Conservation (phyloP, 164 flowering plant species). For the Nymphaea thermarum region DNA sequence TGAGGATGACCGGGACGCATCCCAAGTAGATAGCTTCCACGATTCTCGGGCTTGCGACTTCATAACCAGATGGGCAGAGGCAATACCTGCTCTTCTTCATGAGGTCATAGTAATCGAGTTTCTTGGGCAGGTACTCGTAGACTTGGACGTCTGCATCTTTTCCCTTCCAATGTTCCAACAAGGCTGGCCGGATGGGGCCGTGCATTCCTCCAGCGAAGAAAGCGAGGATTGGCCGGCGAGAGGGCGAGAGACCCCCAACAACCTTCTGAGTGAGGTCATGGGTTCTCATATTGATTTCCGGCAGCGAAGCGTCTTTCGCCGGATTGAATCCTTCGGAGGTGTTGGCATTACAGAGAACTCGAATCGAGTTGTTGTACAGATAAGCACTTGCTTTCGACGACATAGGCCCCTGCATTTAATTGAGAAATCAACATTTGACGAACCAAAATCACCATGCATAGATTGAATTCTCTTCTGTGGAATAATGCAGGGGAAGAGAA, state of each 20-base stretch:
- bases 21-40: slow-evolving; percentile 11
- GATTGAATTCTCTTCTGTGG: not conserved
- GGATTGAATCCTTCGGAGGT: slow-evolving; percentile 20
- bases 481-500: not conserved
- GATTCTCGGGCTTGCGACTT: slow-evolving; percentile 12
- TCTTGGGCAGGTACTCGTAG: slow-evolving; percentile 9
- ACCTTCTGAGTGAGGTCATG: slow-evolving; percentile 11
- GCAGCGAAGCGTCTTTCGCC: slow-evolving; percentile 27
- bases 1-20: slow-evolving; percentile 10
- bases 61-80: slow-evolving; percentile 11
- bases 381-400: slow-evolving; percentile 13
- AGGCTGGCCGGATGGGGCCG: slow-evolving; percentile 21
- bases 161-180: slow-evolving; percentile 25
- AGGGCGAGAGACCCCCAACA: slow-evolving; percentile 22
- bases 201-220: slow-evolving; percentile 35
- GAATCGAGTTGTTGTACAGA: slow-evolving; percentile 21
- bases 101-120: slow-evolving; percentile 8
- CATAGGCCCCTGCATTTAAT: slow-evolving; percentile 18
- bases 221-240: slow-evolving; percentile 19
- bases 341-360: slow-evolving; percentile 34
- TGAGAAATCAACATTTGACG: too few species aligned
- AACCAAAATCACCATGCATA: not conserved
- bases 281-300: slow-evolving; percentile 20
- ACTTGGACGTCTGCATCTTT: slow-evolving; percentile 17
- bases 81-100: slow-evolving; percentile 11